Base-by-base conservation (phyloP, 2,329 filamentous ascomycete genomes). In the Harringtonia lauricola region DNA sequence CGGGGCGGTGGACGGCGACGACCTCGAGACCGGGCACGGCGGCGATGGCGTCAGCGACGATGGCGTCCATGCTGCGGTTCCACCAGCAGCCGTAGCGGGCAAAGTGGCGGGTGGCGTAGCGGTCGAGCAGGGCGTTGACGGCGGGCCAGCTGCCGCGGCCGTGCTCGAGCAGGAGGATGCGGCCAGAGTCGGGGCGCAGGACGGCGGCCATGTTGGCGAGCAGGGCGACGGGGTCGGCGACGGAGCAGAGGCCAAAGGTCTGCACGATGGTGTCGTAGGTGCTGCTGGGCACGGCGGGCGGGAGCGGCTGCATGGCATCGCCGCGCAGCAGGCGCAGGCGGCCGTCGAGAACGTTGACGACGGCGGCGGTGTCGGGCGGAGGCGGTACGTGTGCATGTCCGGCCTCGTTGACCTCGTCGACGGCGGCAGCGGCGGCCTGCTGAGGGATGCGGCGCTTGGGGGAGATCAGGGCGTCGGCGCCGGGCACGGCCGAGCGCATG, bases 21-120 rank as follows among this genome's bases (percentile, higher is more conserved):
- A 81, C 61, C 55, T 79, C 71, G 40, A 82, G 60, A 2, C 75
- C 74, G 0, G 72, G 72, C 4, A 72, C 64, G 40, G 56, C 55
- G 41, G 52, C 49, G 18, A 62, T 62, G 26, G 74, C 76, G 47
- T 69, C 64, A 42, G 66, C 60, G 9, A 81, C 67, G 26, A 81
- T 64, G 29, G 54, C 60, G 52, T 72, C 70, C 47, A 82, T 71
- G 54, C 81, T 77, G 42, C 78, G 64, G 59, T 82, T 82, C 76
- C 76, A 81, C 78, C 78, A 81, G 61, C 78, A 82, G 3, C 78
- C 78, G 54, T 75, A 81, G 52, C 71, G 68, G 19, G 64, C 61
- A 46, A 78, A 79, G 53, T 81, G 78, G 19, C 62, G 59, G 15
- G 60, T 59, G 0, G 78, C 77, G 45, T 69, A 67, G 49, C 60